These are phyloP conservation scores for Cryphonectria parasitica DNA, from an alignment of 2,329 filamentous ascomycete genomes.

Conservation along the genomic window DNA sequence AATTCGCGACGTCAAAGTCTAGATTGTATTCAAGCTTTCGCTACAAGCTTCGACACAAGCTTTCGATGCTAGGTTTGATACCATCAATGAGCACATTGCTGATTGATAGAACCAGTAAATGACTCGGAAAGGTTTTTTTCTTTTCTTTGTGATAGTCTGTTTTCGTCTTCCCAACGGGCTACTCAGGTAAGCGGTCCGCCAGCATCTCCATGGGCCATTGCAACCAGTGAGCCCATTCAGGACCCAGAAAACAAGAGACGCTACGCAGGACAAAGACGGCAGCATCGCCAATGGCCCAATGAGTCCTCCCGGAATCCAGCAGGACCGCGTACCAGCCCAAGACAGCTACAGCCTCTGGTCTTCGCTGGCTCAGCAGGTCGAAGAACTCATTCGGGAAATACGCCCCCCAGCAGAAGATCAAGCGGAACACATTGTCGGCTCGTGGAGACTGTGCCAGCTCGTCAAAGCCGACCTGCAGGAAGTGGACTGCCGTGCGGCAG, in stretches of 20 bases:
- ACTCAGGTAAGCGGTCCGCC: neutral
- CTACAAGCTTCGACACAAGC: too few species aligned
- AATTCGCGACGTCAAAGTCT: too few species aligned
- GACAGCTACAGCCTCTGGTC: conserved; percentile 14
- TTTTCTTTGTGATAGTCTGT: too few species aligned
- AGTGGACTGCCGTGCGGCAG: conserved; percentile 8
- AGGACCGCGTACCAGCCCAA: conserved; percentile 16
- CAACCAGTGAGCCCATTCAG: neutral
- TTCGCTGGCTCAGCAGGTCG: neutral
- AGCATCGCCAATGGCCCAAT: conserved; percentile 1
- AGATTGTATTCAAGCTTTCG: neutral
- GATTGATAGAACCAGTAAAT: too few species aligned
- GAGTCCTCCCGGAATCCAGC: neutral
- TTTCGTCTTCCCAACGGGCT: neutral
- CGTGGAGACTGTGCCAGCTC: neutral
- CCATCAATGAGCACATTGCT: neutral
- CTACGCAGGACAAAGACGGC: neutral
- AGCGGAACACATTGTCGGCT: neutral
- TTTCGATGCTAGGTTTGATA: neutral
- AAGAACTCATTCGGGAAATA: conserved; percentile 5
- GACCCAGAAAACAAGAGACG: neutral
- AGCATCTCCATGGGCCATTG: conserved; percentile 11
- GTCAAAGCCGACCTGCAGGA: conserved; percentile 13
- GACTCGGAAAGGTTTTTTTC: too few species aligned
- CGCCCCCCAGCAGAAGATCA: conserved; percentile 15